phyloP scores from a whole-genome alignment of 306 rosid species.

The Myrica gale region DNA sequence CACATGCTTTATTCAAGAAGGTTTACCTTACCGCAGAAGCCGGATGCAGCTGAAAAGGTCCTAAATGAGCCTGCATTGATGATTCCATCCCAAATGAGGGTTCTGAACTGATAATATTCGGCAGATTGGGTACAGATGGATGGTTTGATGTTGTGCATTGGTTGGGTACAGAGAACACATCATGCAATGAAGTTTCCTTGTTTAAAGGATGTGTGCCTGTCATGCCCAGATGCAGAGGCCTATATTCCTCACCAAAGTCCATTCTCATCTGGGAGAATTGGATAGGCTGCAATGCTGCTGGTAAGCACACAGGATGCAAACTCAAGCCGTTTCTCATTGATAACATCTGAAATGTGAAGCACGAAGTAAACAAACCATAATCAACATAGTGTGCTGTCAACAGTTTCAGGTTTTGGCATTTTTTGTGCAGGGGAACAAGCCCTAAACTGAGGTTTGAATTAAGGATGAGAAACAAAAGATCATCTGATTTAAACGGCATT shows the following conservation, averaged over 20 bases:
- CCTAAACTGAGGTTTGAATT: neutral
- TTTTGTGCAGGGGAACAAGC: neutral
- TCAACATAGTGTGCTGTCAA: neutral
- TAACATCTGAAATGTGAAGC: constrained; percentile 66
- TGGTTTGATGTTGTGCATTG: constrained; percentile 44
- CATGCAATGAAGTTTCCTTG: constrained; percentile 54
- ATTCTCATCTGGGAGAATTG: constrained; percentile 51
- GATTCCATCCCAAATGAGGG: constrained; percentile 48
- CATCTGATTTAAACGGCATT: neutral
- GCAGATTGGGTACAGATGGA: constrained; percentile 42
- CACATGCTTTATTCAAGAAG: neutral
- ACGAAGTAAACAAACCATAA: constrained; percentile 12
- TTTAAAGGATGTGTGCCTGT: constrained; percentile 43
- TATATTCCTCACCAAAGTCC: constrained; percentile 56
- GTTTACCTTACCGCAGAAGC: constrained; percentile 54
- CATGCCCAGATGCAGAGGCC: constrained; percentile 46
- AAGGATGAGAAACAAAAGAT: neutral
- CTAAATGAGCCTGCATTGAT: constrained; percentile 39
- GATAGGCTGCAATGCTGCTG: constrained; percentile 53
- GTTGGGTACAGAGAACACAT: constrained; percentile 39
- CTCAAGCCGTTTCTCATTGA: constrained; percentile 83
- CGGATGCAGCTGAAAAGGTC: constrained; percentile 43
- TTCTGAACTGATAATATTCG: constrained; percentile 45
- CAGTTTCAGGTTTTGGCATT: neutral
- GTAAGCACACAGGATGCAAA: constrained; percentile 72